Evolutionary conservation across 805 yeast genomes (phyloP), one percentile per base, ranked within the genome.

Genomic region (Sugiyamaella chiloensis): DNA sequence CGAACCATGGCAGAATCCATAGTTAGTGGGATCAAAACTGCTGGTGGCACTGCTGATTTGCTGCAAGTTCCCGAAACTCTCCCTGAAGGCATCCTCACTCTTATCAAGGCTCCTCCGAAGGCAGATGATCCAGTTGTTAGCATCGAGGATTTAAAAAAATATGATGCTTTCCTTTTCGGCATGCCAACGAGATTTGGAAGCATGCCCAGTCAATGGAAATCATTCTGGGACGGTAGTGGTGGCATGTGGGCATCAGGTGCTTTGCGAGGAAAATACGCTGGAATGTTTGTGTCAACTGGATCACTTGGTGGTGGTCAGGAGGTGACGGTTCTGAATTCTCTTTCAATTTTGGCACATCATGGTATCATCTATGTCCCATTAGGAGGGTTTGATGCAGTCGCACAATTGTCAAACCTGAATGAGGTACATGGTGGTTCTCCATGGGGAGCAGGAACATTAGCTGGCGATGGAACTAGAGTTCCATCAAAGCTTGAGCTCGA

Each of bases 381-480:
- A 57, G 95, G 95, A 51, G 86, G 81, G 70, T 76, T 73, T 51
- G 63, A 72, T 50, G 70, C 76, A 3, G 82, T 80, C 65, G 73
- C 76, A 7, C 74, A 73, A 56, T 60, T 83, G 53, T 69, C 85
- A 32, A 73, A 73, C 65, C 60, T 82, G 32, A 78, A 74, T 2
- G 88, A 85, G 69, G 74, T 80, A 44, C 95, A 85, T 63, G 96
- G 96, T 55, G 87, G 86, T 47, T 79, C 90, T 19, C 79, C 96
- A 34, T 88, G 90, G 89, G 96, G 96, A 65, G 83, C 95, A 30
- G 95, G 95, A 56, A 70, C 86, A 30, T 72, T 76, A 60, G 89
- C 95, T 26, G 87, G 81, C 43, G 93, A 84, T 61, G 95, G 95
- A 45, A 76, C 85, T 7, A 79, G 95, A 72, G 69, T 72, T 58